Base-by-base conservation (phyloP, 2,329 filamentous ascomycete species). In the Neofusicoccum kwambonambiense region DNA sequence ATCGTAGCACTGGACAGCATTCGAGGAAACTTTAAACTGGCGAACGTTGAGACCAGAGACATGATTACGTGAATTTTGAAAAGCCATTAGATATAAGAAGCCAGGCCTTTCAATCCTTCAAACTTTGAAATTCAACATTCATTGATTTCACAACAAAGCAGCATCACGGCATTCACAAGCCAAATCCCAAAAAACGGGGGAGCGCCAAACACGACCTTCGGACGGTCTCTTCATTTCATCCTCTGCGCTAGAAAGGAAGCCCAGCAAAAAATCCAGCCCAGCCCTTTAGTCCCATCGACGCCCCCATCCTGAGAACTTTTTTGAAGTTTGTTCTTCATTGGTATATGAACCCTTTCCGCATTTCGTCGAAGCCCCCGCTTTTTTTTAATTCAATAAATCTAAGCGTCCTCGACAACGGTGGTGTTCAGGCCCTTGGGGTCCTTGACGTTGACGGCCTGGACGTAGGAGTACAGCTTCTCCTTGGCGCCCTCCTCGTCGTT, bases 401-500 rank as follows among this genome's bases (percentile, higher is more conserved):
- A 87, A 71, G 82, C 80, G 74, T 88, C 86, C 78, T 89, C 87
- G 68, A 99, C 94, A 76, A 96, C 87, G 76, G 90, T 88, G 74
- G 95, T 99, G 80, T 91, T 88, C 75, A 99, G 90, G 82, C 95
- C 94, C 92, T 97, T 98, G 83, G 93, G 89, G 85, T 96, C 91
- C 92, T 98, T 97, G 81, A 98, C 93, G 84, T 97, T 97, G 81
- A 99, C 95, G 76, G 95, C 95, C 89, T 99, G 94, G 75, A 99
- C 95, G 85, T 97, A 97, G 83, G 91, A 95, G 90, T 98, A 99
- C 73, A 99, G 90, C 89, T 96, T 97, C 89, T 99, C 92, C 88
- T 97, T 97, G 81, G 96, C 95, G 78, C 92, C 92, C 86, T 99
- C 95, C 88, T 98, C 95, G 83, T 99, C 95, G 86, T 99, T 99